A percentile compares a stretch with the other conserved stretches of the same genome.
These are phyloP conservation scores for Fusarium mexicanum DNA, from an alignment of 2,329 filamentous ascomycete genomes.

Conservation along the genomic window DNA sequence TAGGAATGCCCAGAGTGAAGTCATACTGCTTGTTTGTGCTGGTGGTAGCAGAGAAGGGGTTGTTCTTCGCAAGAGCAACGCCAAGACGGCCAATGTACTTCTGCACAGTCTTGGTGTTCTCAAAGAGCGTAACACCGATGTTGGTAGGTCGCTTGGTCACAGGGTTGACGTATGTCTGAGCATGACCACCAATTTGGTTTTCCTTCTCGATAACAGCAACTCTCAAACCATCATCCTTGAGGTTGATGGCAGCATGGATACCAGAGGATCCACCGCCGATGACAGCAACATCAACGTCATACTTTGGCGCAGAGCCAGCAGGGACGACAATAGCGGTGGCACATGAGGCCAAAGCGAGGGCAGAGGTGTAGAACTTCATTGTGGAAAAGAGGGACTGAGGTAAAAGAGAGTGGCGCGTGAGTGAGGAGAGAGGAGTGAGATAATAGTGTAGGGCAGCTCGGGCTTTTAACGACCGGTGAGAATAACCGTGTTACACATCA, in stretches of 20 bases:
- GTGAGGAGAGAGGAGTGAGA: no score
- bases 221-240: slow-evolving; percentile 15
- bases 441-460: background rate
- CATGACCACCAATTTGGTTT: slow-evolving; percentile 33
- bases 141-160: slow-evolving; percentile 14
- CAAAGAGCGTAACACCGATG: slow-evolving; percentile 24
- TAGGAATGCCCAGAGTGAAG: slow-evolving; percentile 29
- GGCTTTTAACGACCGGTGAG: background rate
- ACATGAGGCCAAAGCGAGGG: background rate
- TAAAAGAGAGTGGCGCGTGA: background rate
- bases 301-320: background rate
- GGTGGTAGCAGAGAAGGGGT: background rate
- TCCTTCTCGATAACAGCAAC: slow-evolving; percentile 29
- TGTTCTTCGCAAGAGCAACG: background rate
- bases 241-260: slow-evolving; percentile 22
- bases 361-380: slow-evolving; percentile 1
- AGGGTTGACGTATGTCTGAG: slow-evolving; percentile 32
- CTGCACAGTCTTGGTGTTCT: slow-evolving; percentile 20
- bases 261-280: slow-evolving; percentile 24
- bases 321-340: background rate
- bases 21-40: slow-evolving; percentile 17
- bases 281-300: slow-evolving; percentile 22
- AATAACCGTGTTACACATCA: background rate
- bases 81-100: slow-evolving; percentile 26
- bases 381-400: background rate